A percentile compares a stretch with the other conserved stretches of the same genome.
phyloP scores from a whole-genome alignment of 352 stramenopile species.

The Globisporangium middletonii region DNA sequence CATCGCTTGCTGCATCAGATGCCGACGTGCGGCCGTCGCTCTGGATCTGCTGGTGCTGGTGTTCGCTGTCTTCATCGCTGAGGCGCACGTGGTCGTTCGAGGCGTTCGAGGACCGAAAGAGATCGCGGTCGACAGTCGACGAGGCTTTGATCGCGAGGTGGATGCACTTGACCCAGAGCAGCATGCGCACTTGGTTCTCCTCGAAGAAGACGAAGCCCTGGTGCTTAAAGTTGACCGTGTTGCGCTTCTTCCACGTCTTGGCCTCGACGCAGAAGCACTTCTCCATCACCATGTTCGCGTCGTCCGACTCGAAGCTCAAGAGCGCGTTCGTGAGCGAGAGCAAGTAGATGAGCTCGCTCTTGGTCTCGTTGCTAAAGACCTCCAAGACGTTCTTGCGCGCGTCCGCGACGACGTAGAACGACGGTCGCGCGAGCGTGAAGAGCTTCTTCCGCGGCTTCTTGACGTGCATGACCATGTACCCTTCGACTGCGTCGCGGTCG shows the following conservation, averaged over 20 bases:
- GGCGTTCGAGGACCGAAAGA: conserved; percentile 28
- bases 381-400: conserved; percentile 46
- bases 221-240: conserved; percentile 42
- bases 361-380: conserved; percentile 55
- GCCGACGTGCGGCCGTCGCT: conserved; percentile 15
- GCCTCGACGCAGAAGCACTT: conserved; percentile 76
- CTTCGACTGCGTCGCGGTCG: conserved; percentile 37
- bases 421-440: conserved; percentile 35
- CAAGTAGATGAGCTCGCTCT: conserved; percentile 48
- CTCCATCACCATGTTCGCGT: conserved; percentile 59
- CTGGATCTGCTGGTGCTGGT: conserved; percentile 8
- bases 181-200: conserved; percentile 59
- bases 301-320: conserved; percentile 65
- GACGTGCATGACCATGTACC: conserved; percentile 53
- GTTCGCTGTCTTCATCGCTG: conserved; percentile 7
- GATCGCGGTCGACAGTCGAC: conserved; percentile 27
- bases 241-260: conserved; percentile 65
- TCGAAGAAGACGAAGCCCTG: conserved; percentile 74
- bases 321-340: conserved; percentile 49
- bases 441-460: conserved; percentile 59
- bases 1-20: conserved; percentile 2
- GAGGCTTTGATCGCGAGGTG: conserved; percentile 56
- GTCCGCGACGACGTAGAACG: conserved; percentile 48
- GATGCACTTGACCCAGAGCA: conserved; percentile 76
- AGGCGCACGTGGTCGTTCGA: conserved; percentile 1